Evolutionary conservation across 2,329 filamentous ascomycete species (phyloP).

Genomic region (Phoma sp.): DNA sequence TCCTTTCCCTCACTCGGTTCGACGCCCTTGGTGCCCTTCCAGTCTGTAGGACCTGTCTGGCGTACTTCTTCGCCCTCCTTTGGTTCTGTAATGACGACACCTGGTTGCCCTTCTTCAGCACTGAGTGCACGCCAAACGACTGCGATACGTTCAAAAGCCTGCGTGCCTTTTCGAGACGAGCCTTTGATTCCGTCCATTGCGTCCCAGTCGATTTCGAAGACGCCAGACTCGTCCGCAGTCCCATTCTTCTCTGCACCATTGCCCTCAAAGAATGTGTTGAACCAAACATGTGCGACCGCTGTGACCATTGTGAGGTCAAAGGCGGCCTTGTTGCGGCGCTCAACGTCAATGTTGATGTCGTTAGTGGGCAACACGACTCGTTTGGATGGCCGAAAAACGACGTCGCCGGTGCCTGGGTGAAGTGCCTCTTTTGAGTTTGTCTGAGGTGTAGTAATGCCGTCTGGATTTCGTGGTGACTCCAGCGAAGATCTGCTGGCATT

Average conservation of each 20-base stretch:
- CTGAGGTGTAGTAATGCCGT: slow-evolving; percentile 24
- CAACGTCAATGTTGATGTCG: slow-evolving; percentile 89
- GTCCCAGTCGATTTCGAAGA: slow-evolving; percentile 75
- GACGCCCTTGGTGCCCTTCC: slow-evolving; percentile 64
- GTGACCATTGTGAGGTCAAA: slow-evolving; percentile 88
- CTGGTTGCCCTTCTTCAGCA: slow-evolving; percentile 36
- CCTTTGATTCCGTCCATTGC: slow-evolving; percentile 95
- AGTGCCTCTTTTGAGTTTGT: slow-evolving; percentile 36
- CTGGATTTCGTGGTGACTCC: slow-evolving; percentile 23
- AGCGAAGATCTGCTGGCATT: slow-evolving; percentile 27
- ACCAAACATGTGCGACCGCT: slow-evolving; percentile 93
- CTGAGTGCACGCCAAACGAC: slow-evolving; percentile 76
- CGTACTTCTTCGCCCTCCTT: slow-evolving; percentile 70
- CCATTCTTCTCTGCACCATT: slow-evolving; percentile 72
- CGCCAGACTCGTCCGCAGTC: slow-evolving; percentile 69
- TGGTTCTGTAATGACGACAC: slow-evolving; percentile 67
- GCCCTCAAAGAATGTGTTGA: slow-evolving; percentile 93
- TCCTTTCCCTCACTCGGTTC: slow-evolving; percentile 62
- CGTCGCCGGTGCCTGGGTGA: slow-evolving; percentile 67
- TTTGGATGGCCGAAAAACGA: slow-evolving; percentile 75
- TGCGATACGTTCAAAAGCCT: slow-evolving; percentile 79
- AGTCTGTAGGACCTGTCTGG: slow-evolving; percentile 74
- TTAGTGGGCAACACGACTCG: slow-evolving; percentile 76
- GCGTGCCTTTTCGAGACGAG: slow-evolving; percentile 78
- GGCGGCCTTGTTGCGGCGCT: slow-evolving; percentile 79